Evolutionary conservation across 2,329 filamentous ascomycete genomes (phyloP).

Genomic region (Capronia epimyces): DNA sequence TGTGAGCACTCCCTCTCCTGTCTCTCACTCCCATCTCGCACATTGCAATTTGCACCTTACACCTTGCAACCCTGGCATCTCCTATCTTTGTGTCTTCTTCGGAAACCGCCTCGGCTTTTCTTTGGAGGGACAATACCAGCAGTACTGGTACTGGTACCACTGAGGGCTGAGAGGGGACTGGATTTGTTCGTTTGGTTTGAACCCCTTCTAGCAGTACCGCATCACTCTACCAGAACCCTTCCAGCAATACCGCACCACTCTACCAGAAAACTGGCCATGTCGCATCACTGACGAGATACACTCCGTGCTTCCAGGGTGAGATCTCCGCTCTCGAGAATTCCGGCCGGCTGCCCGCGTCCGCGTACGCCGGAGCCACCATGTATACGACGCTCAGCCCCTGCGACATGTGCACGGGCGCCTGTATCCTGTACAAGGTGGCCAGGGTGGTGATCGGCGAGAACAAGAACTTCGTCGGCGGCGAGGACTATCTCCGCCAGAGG

Average conservation of each 20-base stretch:
- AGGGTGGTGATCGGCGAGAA: constrained; percentile 75
- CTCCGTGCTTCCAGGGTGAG: constrained; percentile 66
- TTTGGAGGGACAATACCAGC: too few species aligned
- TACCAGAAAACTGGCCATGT: too few species aligned
- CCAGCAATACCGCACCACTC: too few species aligned
- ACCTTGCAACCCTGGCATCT: not conserved
- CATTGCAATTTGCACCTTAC: not conserved
- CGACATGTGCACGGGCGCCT: constrained; percentile 76
- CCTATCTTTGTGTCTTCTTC: too few species aligned
- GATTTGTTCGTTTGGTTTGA: too few species aligned
- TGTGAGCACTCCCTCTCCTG: constrained; percentile 42
- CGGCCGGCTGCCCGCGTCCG: constrained; percentile 62
- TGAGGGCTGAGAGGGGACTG: too few species aligned
- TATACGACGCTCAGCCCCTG: constrained; percentile 75
- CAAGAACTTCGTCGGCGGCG: constrained; percentile 66
- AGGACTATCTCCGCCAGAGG: constrained; percentile 61
- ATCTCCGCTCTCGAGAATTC: constrained; percentile 70
- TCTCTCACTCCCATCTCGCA: not conserved
- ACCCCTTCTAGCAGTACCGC: too few species aligned
- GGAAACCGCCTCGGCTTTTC: too few species aligned
- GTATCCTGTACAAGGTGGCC: constrained; percentile 67
- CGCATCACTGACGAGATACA: too few species aligned
- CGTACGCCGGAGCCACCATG: constrained; percentile 70
- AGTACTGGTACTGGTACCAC: too few species aligned
- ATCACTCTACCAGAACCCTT: too few species aligned